A percentile compares a stretch with the other conserved stretches of the same genome.
Evolutionary conservation across 495 filamentous ascomycete genomes (phyloP).

Genomic region (Thozetella sp.): DNA sequence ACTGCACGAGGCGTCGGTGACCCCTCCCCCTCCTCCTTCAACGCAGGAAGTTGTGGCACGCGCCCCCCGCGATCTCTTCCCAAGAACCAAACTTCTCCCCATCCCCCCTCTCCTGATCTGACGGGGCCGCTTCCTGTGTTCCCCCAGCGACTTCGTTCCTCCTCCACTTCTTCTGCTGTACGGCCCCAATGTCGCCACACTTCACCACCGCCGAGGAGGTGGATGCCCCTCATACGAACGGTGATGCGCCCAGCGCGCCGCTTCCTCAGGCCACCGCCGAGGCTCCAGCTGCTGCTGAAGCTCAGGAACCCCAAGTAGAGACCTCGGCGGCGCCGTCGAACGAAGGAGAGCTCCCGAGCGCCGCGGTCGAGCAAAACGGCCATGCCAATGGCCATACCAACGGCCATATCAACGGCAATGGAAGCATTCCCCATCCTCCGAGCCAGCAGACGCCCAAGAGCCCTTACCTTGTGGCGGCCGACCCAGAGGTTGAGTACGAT

Average conservation of each 20-base stretch:
- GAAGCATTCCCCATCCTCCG: constrained; percentile 10
- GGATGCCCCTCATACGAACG: neutral
- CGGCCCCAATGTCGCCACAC: neutral
- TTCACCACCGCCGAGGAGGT: neutral
- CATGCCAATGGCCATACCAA: constrained; percentile 16
- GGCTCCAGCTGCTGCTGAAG: no score
- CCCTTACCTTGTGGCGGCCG: constrained; percentile 33
- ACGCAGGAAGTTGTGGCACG: no score
- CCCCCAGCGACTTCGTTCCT: neutral
- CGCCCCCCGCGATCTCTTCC: no score
- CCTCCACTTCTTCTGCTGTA: no score
- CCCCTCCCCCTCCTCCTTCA: no score
- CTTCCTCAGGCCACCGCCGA: no score
- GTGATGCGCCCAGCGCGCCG: neutral
- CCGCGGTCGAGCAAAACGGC: neutral
- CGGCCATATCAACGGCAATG: neutral
- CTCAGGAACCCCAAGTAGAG: no score
- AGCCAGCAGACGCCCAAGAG: constrained; percentile 11
- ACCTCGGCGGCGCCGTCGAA: neutral
- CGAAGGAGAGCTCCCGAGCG: neutral
- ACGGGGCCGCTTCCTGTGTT: neutral
- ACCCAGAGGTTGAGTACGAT: constrained; percentile 69
- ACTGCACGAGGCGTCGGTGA: neutral
- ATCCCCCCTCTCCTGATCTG: no score
- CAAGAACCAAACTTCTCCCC: no score